These are phyloP conservation scores for Aspergillus nidulans DNA, from an alignment of 495 filamentous ascomycete species.

Conservation along the genomic window DNA sequence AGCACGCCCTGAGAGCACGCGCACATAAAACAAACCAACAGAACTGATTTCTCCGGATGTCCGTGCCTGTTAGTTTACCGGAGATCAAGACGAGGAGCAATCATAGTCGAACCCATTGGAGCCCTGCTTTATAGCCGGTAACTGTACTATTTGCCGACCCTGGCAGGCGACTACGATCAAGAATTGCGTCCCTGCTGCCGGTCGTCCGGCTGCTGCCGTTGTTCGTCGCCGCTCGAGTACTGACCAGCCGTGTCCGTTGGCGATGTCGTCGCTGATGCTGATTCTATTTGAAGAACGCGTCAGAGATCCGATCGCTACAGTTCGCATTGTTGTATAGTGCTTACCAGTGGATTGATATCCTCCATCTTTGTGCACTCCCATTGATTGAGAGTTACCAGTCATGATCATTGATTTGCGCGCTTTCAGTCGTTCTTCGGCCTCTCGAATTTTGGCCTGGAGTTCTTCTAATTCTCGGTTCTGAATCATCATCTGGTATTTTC, in stretches of 20 bases:
- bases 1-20: slow-evolving; percentile 10
- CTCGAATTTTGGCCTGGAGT: slow-evolving; percentile 76
- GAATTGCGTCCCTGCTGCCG: slow-evolving; percentile 14
- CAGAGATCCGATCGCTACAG: slow-evolving; percentile 5
- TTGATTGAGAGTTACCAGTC: slow-evolving; percentile 3
- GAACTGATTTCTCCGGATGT: slow-evolving; percentile 20
- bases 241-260: slow-evolving; percentile 20
- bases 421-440: slow-evolving; percentile 79
- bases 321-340: neutral
- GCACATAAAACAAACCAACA: slow-evolving; percentile 13
- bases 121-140: slow-evolving; percentile 14
- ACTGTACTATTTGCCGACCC: slow-evolving; percentile 15
- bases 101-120: slow-evolving; percentile 14
- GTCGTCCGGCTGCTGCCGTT: slow-evolving; percentile 7
- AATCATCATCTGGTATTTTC: slow-evolving; percentile 66
- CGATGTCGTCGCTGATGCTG: slow-evolving; percentile 18
- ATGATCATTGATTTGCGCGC: slow-evolving; percentile 26
- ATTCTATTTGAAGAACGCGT: slow-evolving; percentile 6
- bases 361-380: slow-evolving; percentile 9
- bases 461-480: slow-evolving; percentile 78
- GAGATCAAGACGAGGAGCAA: slow-evolving; percentile 11
- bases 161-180: slow-evolving; percentile 13
- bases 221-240: slow-evolving; percentile 25
- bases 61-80: slow-evolving; percentile 14
- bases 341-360: slow-evolving; percentile 23